These are phyloP conservation scores for Hyaloscypha variabilis DNA, from an alignment of 495 filamentous ascomycete genomes.

Conservation along the genomic window DNA sequence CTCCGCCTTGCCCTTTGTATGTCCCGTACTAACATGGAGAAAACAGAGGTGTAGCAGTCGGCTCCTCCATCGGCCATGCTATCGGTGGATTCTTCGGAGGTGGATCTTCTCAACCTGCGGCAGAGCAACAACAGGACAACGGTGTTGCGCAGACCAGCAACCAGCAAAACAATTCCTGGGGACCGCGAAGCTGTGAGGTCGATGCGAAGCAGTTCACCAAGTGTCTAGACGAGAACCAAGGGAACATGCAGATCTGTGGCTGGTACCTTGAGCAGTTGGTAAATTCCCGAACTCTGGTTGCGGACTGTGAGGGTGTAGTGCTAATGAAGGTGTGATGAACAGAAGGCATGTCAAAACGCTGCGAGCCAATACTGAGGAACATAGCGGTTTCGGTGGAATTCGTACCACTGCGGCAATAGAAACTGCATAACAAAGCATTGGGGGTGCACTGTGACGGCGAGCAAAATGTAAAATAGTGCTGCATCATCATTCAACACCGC, in stretches of 20 bases:
- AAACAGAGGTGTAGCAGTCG: slow-evolving; percentile 88
- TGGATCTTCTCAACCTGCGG: slow-evolving; percentile 65
- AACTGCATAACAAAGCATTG: neutral
- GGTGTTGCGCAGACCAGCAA: slow-evolving; percentile 43
- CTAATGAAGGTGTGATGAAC: slow-evolving; percentile 24
- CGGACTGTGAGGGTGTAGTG: slow-evolving; percentile 10
- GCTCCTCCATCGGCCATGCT: slow-evolving; percentile 92
- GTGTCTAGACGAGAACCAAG: slow-evolving; percentile 93
- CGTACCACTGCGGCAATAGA: neutral
- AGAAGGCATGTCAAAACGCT: slow-evolving; percentile 93
- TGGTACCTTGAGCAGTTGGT: slow-evolving; percentile 96
- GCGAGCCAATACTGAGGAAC: slow-evolving; percentile 75
- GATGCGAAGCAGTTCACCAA: slow-evolving; percentile 86
- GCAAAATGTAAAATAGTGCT: slow-evolving; percentile 24
- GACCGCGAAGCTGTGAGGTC: slow-evolving; percentile 65
- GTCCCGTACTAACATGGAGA: slow-evolving; percentile 6
- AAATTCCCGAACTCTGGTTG: slow-evolving; percentile 32
- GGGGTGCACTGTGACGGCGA: slow-evolving; percentile 21
- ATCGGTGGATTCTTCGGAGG: slow-evolving; percentile 81
- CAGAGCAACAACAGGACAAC: slow-evolving; percentile 44
- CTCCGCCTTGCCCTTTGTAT: neutral
- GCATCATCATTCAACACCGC: slow-evolving; percentile 15
- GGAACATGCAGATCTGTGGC: slow-evolving; percentile 91
- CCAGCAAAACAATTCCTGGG: slow-evolving; percentile 37
- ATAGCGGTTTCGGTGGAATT: neutral